phyloP scores from a whole-genome alignment of 2,329 filamentous ascomycete genomes.

The Scedosporium dehoogii region DNA sequence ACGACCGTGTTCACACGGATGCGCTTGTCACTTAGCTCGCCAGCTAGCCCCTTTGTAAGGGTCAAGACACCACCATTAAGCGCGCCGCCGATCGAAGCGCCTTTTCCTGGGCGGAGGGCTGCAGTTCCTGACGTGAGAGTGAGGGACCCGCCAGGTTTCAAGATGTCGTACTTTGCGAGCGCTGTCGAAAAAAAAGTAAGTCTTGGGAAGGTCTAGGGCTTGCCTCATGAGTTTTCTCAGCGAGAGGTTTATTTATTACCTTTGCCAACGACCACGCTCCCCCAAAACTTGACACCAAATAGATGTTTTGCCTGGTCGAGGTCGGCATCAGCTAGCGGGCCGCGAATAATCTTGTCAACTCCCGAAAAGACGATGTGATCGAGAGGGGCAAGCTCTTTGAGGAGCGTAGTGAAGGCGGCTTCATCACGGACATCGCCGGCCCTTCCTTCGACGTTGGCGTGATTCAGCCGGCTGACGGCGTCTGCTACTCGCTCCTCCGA shows the following conservation, averaged over 20 bases:
- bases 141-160: conserved; percentile 24
- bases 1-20: conserved; percentile 22
- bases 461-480: conserved; percentile 19
- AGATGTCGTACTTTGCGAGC: conserved; percentile 24
- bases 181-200: conserved; percentile 11
- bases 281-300: conserved; percentile 31
- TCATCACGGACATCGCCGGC: conserved; percentile 25
- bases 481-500: conserved; percentile 18
- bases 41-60: conserved; percentile 17
- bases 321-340: conserved; percentile 20
- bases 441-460: conserved; percentile 15
- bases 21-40: conserved; percentile 16
- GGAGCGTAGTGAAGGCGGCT: conserved; percentile 18
- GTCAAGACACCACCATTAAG: conserved; percentile 20
- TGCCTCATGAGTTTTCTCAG: background rate
- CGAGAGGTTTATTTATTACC: conserved; percentile 10
- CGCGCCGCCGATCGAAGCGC: conserved; percentile 23
- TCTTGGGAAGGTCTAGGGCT: background rate
- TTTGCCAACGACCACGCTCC: conserved; percentile 24
- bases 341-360: conserved; percentile 27
- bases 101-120: conserved; percentile 23
- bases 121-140: conserved; percentile 26
- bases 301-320: conserved; percentile 22
- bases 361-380: conserved; percentile 28
- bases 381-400: conserved; percentile 21